Evolutionary conservation across 108 stramenopile species (phyloP), one percentile per base, ranked within the genome.

Genomic region (Nannochloropsis granulata): DNA sequence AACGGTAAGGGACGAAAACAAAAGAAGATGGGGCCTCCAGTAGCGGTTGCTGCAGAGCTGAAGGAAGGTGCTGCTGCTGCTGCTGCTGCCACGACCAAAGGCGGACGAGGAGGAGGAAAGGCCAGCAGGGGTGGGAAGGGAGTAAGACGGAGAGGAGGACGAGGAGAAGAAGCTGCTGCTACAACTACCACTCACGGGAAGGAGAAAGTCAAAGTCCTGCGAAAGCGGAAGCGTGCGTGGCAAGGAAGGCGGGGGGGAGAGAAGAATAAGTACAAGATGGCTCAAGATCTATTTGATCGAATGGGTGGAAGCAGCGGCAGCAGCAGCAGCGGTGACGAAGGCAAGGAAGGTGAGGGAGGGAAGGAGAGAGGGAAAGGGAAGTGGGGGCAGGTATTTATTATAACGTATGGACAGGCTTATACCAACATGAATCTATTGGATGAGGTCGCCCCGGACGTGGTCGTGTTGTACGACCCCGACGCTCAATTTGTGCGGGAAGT

Each of bases 381-480:
- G n/a, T 71, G 56, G 56, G 21, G n/a, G 56, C 56, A 71, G 21
- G 56, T 71, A n/a, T n/a, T 71, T n/a, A 71, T 71, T 16, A 71
- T 71, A 5, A 71, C 56, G 21, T 71, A 71, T 3, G 16, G 21
- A 16, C 56, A 71, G 56, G 56, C 56, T 2, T 71, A 71, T n/a
- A 71, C 56, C 56, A 71, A 71, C 24, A 82, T 90, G 24, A 82
- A 92, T 56, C 83, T 97, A 44, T 92, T 97, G 12, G 84, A 93
- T 8, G 96, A 97, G 80, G 82, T 94, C 24, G 81, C 89, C 44
- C 98, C 98, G 44, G 83, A 86, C 43, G 92, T 92, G 78, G 95
- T 97, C 24, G 88, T 99, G 13, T 79, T 97, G 84, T 97, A 95
- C 85, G 97, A 99, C 80, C 91, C 93, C 12, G 96, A 97, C 83